Evolutionary conservation across 2,329 filamentous ascomycete species (phyloP).

Genomic region (Calonectria montana): DNA sequence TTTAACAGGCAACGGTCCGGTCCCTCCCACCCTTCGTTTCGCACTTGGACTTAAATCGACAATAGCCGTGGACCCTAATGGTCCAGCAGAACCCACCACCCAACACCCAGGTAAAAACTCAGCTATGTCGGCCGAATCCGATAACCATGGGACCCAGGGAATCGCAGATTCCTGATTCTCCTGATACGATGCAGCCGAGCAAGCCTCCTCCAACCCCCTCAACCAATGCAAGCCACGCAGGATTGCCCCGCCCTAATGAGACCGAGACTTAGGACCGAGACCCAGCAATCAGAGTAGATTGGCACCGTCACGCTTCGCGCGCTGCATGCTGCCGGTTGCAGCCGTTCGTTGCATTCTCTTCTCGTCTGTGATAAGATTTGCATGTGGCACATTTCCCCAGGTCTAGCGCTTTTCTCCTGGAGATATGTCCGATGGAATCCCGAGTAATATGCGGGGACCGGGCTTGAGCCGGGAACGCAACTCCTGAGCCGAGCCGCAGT

Average conservation of each 20-base stretch:
- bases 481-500: not conserved
- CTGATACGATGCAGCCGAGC: conserved; percentile 18
- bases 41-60: not conserved
- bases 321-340: conserved; percentile 27
- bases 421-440: conserved; percentile 15
- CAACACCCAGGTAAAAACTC: conserved; percentile 4
- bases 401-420: not conserved
- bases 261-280: conserved; percentile 3
- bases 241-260: conserved; percentile 11
- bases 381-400: conserved; percentile 22
- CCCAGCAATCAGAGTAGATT: conserved; percentile 14
- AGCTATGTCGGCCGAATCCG: conserved; percentile 22
- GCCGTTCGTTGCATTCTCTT: conserved; percentile 26
- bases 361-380: conserved; percentile 30
- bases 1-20: conserved; percentile 16
- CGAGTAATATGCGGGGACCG: conserved; percentile 12
- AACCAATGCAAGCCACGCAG: conserved; percentile 41
- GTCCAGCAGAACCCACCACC: no score
- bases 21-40: not conserved
- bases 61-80: not conserved
- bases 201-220: conserved; percentile 12
- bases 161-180: conserved; percentile 28
- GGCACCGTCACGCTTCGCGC: conserved; percentile 20
- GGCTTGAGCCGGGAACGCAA: conserved; percentile 7
- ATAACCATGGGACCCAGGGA: conserved; percentile 14